Percentiles rank a stretch among this genome's conserved stretches.
Conservation (phyloP, 768 basidiomycete genomes). For the Amanita brunnescens region DNA sequence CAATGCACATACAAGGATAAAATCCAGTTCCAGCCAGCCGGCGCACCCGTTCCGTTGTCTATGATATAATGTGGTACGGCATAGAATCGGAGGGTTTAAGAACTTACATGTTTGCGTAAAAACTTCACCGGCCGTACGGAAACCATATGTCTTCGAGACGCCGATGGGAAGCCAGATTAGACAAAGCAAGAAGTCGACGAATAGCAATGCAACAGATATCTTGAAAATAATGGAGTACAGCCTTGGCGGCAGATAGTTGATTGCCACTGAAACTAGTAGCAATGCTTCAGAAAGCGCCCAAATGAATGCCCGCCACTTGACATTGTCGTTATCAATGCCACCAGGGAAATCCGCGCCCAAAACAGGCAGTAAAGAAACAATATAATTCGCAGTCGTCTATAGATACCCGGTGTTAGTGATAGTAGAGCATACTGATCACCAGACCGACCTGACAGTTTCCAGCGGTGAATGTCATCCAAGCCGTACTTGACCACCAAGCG, state of each 20-base stretch:
- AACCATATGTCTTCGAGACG: constrained; percentile 83
- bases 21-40: constrained; percentile 87
- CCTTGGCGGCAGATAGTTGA: constrained; percentile 80
- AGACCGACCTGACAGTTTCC: constrained; percentile 71
- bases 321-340: constrained; percentile 55
- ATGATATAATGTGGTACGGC: not conserved
- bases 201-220: constrained; percentile 56
- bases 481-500: constrained; percentile 90
- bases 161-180: constrained; percentile 91
- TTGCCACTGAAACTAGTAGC: constrained; percentile 60
- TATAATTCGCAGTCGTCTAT: constrained; percentile 83
- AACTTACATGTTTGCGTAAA: constrained; percentile 71
- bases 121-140: constrained; percentile 75
- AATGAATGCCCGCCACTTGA: constrained; percentile 81
- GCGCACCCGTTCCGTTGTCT: constrained; percentile 89
- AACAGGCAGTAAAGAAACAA: constrained; percentile 75
- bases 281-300: constrained; percentile 77
- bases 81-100: not conserved
- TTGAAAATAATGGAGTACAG: constrained; percentile 72
- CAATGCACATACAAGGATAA: constrained; percentile 56
- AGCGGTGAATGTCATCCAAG: constrained; percentile 94
- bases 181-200: constrained; percentile 83
- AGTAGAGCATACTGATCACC: not conserved
- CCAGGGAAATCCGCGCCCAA: constrained; percentile 82
- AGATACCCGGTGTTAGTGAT: not conserved